Base-by-base conservation (phyloP, 108 stramenopile species). In the Nitzschia putrida region DNA sequence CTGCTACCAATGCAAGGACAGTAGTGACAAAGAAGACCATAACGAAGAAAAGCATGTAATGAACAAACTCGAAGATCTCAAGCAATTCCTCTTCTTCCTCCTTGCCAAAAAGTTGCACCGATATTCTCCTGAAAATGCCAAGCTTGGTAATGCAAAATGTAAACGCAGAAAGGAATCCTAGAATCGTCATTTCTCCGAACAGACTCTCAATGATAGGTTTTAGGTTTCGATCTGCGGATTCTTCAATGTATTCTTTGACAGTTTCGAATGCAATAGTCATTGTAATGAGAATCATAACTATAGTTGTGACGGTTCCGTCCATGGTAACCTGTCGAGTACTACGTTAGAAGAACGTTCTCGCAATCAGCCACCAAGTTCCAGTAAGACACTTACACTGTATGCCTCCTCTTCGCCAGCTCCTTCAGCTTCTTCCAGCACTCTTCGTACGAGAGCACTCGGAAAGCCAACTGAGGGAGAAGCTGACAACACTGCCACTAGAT, bases 181-280 rank as follows among this genome's bases (percentile, higher is more conserved):
- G 78, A 3, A 86, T 70, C 25, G 85, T 86, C 63, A 86, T 44
- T 59, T 86, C 85, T 22, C 82, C 81, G 39, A 86, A 86, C 2
- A 86, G 43, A 11, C 44, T 57, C 39, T 72, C 77, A 40, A 83
- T 63, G 22, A 86, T 75, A 23, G 81, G 79, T 34, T 23, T 53
- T 68, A 78, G 77, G 55, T 71, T 57, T 42, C 66, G 47, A 20
- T 52, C 26, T 3, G 74, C 74, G 9, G 52, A 7, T 40, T 79
- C 71, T 40, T 79, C 70, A 29, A 85, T 41, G 37, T 22, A 38
- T 25, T 85, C 78, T 54, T 82, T 81, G 16, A 38, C 21, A 13
- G 53, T 18, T 44, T 85, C 84, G 56, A 85, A 85, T 12, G 43
- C 53, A 49, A 85, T 72, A 2, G 84, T 80, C 22, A 78, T 18